phyloP scores from a whole-genome alignment of 1,284 basidiomycete genomes.

The Ustilago shanxiensis region DNA sequence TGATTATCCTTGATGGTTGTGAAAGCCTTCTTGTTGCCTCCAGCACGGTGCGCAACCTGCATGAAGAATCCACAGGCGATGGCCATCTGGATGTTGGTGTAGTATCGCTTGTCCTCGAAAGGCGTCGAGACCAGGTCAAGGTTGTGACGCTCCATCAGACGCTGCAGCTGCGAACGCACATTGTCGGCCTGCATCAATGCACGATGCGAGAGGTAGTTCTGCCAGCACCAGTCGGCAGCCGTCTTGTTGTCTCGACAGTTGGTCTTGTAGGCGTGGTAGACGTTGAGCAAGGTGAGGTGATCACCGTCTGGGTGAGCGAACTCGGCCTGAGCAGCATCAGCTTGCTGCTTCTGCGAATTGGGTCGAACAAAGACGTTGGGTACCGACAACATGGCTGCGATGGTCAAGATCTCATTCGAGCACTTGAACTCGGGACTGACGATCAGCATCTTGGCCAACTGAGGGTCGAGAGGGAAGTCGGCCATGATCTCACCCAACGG shows the following conservation, averaged over 20 bases:
- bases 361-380: conserved; percentile 95
- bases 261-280: conserved; percentile 91
- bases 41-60: conserved; percentile 89
- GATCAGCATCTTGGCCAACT: conserved; percentile 91
- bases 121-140: conserved; percentile 82
- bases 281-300: conserved; percentile 93
- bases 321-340: conserved; percentile 89
- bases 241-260: conserved; percentile 70
- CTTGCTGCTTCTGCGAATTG: conserved; percentile 80
- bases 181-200: conserved; percentile 93
- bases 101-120: conserved; percentile 83
- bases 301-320: conserved; percentile 94
- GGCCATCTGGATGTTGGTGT: conserved; percentile 83
- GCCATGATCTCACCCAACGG: conserved; percentile 92
- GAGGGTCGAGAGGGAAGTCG: conserved; percentile 97
- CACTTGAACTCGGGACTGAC: conserved; percentile 94
- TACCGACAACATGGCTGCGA: conserved; percentile 93
- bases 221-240: conserved; percentile 83
- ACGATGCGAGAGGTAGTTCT: conserved; percentile 87
- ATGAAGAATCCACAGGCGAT: conserved; percentile 97
- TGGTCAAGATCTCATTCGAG: conserved; percentile 93
- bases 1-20: conserved; percentile 94
- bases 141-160: conserved; percentile 85
- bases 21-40: conserved; percentile 64
- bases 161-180: conserved; percentile 89